Conservation (phyloP, 768 basidiomycete genomes). For the Lyophyllum decastes region DNA sequence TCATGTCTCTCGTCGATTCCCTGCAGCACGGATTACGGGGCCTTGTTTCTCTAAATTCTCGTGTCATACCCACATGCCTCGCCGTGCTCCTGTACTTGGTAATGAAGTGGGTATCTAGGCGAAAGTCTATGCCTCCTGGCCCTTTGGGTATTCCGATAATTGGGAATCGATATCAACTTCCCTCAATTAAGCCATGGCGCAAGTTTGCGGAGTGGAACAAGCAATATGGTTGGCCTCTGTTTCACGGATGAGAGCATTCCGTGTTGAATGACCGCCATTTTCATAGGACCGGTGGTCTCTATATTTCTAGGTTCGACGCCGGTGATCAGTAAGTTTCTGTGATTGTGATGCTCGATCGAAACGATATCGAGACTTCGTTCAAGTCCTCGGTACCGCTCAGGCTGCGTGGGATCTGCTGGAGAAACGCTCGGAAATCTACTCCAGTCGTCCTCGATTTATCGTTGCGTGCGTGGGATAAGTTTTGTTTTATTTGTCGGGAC, state of each 20-base stretch:
- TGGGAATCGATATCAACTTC: constrained; percentile 48
- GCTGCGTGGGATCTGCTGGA: constrained; percentile 50
- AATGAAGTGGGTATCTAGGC: constrained; percentile 30
- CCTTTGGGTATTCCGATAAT: constrained; percentile 44
- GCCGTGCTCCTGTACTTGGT: constrained; percentile 22
- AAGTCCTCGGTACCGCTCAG: constrained; percentile 46
- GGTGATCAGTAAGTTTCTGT: constrained; percentile 33
- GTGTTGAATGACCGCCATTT: not conserved
- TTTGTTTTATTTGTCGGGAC: not conserved
- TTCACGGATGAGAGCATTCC: not conserved
- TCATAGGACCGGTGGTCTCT: constrained; percentile 40
- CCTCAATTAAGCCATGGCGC: constrained; percentile 45
- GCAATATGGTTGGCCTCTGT: constrained; percentile 36
- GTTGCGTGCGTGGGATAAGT: constrained; percentile 31
- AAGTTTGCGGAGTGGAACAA: constrained; percentile 49
- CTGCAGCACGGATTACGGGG: not conserved
- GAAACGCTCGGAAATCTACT: constrained; percentile 47
- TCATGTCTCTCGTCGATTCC: not conserved
- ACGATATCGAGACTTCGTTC: not conserved
- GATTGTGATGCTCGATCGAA: not conserved
- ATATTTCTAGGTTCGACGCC: constrained; percentile 43
- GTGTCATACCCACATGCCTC: constrained; percentile 2
- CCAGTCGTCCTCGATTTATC: constrained; percentile 47
- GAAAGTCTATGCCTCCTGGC: constrained; percentile 44
- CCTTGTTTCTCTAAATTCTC: not conserved